Percentiles rank a stretch among this genome's conserved stretches.
Evolutionary conservation across 169 alveolate genomes (phyloP).

Genomic region (Eimeria falciformis): DNA sequence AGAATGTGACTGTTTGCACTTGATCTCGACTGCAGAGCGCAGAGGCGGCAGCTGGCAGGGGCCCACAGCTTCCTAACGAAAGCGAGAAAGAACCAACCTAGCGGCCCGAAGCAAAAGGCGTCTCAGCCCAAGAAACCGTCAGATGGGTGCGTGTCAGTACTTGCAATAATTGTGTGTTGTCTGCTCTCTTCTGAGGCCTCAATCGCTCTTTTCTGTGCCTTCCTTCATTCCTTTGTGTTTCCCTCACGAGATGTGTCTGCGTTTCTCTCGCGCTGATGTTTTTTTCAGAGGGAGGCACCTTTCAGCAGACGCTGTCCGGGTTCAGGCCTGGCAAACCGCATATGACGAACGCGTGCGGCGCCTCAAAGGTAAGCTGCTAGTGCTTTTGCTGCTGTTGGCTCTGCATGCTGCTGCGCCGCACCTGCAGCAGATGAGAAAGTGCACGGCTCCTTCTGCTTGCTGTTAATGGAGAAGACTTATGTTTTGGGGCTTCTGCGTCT

Average conservation of each 20-base stretch:
- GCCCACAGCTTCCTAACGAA: neutral
- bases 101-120: too few species aligned
- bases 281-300: neutral
- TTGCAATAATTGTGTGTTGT: too few species aligned
- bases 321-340: neutral
- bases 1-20: too few species aligned
- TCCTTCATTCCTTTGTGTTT: neutral
- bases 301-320: neutral
- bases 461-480: too few species aligned
- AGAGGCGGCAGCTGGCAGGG: neutral
- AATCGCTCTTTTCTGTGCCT: neutral
- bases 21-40: neutral
- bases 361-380: neutral
- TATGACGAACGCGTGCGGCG: neutral
- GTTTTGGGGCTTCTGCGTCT: neutral
- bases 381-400: neutral
- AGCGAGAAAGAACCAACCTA: neutral
- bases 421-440: too few species aligned
- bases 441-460: too few species aligned
- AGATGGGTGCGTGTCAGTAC: too few species aligned
- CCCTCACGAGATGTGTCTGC: neutral
- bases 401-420: too few species aligned
- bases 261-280: neutral
- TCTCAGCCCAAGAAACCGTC: too few species aligned
- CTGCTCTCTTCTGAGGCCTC: too few species aligned